Percentiles rank a stretch among this genome's conserved stretches.
These are phyloP conservation scores for Diplocarpon mali DNA, from an alignment of 2,329 filamentous ascomycete genomes.

Conservation along the genomic window DNA sequence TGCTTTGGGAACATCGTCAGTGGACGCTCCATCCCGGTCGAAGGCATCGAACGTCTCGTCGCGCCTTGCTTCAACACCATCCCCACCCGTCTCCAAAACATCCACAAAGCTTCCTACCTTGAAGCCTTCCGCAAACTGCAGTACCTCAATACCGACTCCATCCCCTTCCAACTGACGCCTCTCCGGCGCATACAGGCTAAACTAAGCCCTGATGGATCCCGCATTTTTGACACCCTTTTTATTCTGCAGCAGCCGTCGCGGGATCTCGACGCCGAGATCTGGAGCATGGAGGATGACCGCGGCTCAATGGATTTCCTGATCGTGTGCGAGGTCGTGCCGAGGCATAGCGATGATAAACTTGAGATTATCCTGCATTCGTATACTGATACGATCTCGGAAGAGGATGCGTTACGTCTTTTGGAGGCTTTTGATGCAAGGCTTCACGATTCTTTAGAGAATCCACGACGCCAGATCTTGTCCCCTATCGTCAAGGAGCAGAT, in stretches of 20 bases:
- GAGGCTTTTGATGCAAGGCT: conserved; percentile 19
- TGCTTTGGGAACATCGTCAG: conserved; percentile 84
- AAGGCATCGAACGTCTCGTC: conserved; percentile 60
- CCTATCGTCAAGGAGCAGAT: conserved; percentile 15
- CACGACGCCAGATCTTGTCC: conserved; percentile 22
- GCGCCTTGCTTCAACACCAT: conserved; percentile 90
- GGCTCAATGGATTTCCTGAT: conserved; percentile 66
- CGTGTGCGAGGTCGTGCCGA: conserved; percentile 63
- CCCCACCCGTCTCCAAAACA: conserved; percentile 51
- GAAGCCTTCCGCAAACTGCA: conserved; percentile 26
- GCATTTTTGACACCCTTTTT: conserved; percentile 70
- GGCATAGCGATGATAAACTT: conserved; percentile 39
- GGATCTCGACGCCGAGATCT: conserved; percentile 43
- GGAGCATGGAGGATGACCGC: conserved; percentile 44
- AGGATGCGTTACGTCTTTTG: conserved; percentile 15
- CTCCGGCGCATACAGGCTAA: conserved; percentile 58
- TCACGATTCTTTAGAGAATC: conserved; percentile 18
- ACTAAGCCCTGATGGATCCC: conserved; percentile 33
- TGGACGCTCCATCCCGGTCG: conserved; percentile 57
- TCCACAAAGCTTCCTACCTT: conserved; percentile 38
- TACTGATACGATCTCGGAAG: conserved; percentile 28
- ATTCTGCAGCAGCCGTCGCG: conserved; percentile 60
- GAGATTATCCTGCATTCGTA: conserved; percentile 53
- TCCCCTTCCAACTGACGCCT: conserved; percentile 65
- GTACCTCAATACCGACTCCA: conserved; percentile 43